Evolutionary conservation across 2,329 filamentous ascomycete species (phyloP).

Genomic region (Talaromyces funiculosus): DNA sequence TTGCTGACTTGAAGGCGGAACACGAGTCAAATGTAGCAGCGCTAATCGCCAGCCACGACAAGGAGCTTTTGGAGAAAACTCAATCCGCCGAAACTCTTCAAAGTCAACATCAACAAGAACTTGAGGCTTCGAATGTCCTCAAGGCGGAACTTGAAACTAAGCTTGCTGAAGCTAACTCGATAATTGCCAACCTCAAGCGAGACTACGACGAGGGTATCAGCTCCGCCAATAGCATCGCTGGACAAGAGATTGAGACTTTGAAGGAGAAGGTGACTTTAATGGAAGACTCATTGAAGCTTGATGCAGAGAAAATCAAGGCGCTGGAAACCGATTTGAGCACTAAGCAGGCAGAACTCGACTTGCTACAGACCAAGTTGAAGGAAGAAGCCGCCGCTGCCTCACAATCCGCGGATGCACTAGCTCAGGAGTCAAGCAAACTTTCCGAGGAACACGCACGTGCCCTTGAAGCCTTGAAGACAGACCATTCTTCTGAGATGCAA

Average conservation of each 20-base stretch:
- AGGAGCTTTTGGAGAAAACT: constrained; percentile 30
- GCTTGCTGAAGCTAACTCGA: constrained; percentile 31
- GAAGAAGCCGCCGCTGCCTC: constrained; percentile 31
- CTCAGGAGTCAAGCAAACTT: constrained; percentile 22
- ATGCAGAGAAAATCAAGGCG: constrained; percentile 29
- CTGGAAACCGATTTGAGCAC: constrained; percentile 30
- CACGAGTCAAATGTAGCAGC: constrained; percentile 23
- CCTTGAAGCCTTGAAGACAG: constrained; percentile 29
- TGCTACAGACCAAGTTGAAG: constrained; percentile 33
- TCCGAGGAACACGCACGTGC: constrained; percentile 31
- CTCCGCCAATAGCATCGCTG: constrained; percentile 29
- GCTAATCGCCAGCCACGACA: constrained; percentile 25
- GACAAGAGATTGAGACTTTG: constrained; percentile 32
- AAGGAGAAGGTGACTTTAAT: constrained; percentile 30
- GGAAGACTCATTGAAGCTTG: constrained; percentile 28
- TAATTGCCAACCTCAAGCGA: constrained; percentile 26
- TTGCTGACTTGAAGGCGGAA: constrained; percentile 27
- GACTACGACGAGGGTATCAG: constrained; percentile 28
- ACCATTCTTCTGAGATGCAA: constrained; percentile 32
- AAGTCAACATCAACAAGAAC: constrained; percentile 31
- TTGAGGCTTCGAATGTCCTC: constrained; percentile 28
- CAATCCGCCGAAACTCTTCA: constrained; percentile 27
- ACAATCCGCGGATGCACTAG: constrained; percentile 31
- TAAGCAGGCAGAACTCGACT: constrained; percentile 33
- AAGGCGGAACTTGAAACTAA: constrained; percentile 28